A percentile compares a stretch with the other conserved stretches of the same genome.
Conservation (phyloP, 139 green algal genomes). For the Asterochloris erici region DNA sequence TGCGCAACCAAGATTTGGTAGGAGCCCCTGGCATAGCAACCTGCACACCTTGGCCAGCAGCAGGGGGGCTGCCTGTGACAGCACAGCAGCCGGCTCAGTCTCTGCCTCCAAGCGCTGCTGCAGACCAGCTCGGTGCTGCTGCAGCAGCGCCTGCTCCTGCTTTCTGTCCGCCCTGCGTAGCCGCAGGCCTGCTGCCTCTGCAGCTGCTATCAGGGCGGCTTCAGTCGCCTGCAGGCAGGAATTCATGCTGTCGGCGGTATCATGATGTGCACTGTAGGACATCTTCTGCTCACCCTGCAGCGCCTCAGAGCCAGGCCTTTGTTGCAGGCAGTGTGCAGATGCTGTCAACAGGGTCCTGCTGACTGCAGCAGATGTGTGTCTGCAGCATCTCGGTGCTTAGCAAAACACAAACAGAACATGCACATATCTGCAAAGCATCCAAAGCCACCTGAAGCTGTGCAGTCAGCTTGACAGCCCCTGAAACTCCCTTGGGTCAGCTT, state of each 20-base stretch:
- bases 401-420: neutral
- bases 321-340: neutral
- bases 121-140: constrained; percentile 29
- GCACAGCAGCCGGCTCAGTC: constrained; percentile 43
- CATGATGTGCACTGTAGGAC: neutral
- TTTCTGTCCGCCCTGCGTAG: constrained; percentile 75
- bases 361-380: neutral
- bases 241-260: neutral
- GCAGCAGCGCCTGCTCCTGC: constrained; percentile 47
- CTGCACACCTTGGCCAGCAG: constrained; percentile 42
- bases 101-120: constrained; percentile 33
- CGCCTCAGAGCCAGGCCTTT: neutral
- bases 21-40: neutral
- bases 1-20: neutral
- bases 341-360: neutral
- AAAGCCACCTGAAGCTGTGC: neutral
- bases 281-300: constrained; percentile 15
- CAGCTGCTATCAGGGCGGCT: constrained; percentile 41
- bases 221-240: constrained; percentile 3
- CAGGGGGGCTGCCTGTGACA: constrained; percentile 68
- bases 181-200: constrained; percentile 55
- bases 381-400: neutral
- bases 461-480: neutral
- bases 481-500: neutral
- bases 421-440: neutral